Conservation (phyloP, 139 green algal genomes). For the Chlamydomonas incerta region DNA sequence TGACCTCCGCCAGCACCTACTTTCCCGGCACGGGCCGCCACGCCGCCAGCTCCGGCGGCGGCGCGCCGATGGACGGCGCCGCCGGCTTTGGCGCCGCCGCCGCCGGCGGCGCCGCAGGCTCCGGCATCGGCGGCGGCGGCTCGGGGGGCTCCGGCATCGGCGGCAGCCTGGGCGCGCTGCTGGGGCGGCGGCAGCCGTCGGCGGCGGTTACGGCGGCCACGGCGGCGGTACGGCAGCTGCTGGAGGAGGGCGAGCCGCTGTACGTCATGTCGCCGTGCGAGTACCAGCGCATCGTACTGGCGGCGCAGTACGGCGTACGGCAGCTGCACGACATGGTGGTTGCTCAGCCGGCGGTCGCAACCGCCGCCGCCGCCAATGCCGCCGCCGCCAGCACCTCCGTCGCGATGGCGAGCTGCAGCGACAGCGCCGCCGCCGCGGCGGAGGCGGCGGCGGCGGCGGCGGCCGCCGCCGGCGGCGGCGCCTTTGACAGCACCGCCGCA, state of each 20-base stretch:
- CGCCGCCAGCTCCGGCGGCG: slow-evolving; percentile 21
- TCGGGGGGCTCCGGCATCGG: neutral
- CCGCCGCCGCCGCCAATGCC: neutral
- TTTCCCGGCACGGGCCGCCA: slow-evolving; percentile 25
- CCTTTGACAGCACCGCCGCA: no score
- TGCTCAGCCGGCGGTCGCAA: neutral
- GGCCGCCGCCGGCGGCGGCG: no score
- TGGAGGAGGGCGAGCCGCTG: neutral
- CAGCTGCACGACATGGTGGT: slow-evolving; percentile 29
- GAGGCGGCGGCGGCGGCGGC: neutral
- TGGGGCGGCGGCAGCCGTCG: neutral
- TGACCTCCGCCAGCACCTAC: neutral
- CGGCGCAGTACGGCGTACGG: slow-evolving; percentile 34
- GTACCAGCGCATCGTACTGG: slow-evolving; percentile 19
- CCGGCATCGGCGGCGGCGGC: neutral
- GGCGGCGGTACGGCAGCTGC: neutral
- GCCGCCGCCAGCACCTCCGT: neutral
- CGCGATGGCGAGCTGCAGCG: neutral
- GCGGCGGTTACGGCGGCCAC: neutral
- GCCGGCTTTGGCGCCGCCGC: no score
- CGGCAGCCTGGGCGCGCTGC: neutral
- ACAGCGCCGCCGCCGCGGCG: neutral
- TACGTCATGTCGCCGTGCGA: slow-evolving; percentile 27
- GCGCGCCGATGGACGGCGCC: neutral
- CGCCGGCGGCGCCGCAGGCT: neutral